Percentiles rank a stretch among this genome's conserved stretches.
phyloP scores from a whole-genome alignment of 345 rosid genomes.

The Nephelium lappaceum region DNA sequence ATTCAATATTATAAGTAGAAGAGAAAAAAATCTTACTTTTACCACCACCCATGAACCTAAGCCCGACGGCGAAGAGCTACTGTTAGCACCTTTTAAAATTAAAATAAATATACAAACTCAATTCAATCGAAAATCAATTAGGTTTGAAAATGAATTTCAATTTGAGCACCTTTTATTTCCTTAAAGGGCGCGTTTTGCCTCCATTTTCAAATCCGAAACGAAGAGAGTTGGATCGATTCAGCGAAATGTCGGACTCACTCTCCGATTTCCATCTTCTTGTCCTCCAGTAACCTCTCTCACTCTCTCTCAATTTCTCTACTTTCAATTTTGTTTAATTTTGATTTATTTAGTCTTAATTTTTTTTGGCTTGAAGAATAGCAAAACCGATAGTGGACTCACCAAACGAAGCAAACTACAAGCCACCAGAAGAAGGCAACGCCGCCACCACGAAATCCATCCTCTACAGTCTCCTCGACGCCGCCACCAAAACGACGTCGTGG shows the following conservation, averaged over 20 bases:
- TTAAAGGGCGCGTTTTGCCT: too few species aligned
- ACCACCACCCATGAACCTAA: constrained; percentile 56
- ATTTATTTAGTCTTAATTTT: not conserved
- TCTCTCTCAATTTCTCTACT: not conserved
- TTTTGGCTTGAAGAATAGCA: constrained; percentile 43
- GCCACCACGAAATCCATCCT: constrained; percentile 47
- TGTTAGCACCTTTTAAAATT: not conserved
- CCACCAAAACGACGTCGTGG: constrained; percentile 13
- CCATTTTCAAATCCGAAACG: not conserved
- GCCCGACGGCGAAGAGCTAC: not conserved
- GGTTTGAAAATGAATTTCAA: too few species aligned
- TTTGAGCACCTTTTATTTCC: too few species aligned
- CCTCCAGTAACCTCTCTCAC: constrained; percentile 41
- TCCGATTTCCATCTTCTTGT: constrained; percentile 47
- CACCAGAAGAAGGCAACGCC: constrained; percentile 37
- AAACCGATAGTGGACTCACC: constrained; percentile 44
- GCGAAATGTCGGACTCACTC: constrained; percentile 39
- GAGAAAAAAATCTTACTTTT: constrained; percentile 29
- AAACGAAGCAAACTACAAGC: constrained; percentile 40
- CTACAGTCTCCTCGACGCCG: constrained; percentile 47
- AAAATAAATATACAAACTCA: too few species aligned
- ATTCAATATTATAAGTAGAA: not conserved
- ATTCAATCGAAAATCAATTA: too few species aligned
- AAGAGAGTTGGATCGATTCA: not conserved
- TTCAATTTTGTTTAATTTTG: not conserved